Base-by-base conservation (phyloP, 495 filamentous ascomycete genomes). In the Hyphodiscus hymeniophilus region DNA sequence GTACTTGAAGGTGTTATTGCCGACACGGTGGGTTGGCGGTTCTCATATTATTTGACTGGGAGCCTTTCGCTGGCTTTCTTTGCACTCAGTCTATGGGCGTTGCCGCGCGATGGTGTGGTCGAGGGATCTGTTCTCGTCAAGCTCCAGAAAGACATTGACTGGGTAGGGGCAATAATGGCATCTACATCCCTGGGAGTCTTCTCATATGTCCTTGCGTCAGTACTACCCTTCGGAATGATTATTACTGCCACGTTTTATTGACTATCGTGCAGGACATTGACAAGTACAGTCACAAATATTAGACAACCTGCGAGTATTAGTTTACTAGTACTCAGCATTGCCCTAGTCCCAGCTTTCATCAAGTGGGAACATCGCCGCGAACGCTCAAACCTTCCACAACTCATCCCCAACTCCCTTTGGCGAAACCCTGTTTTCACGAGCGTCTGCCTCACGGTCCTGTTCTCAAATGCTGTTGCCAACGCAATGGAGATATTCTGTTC, bases 351-450 rank as follows among this genome's bases (percentile, higher is more conserved):
- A 0, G 58, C 53, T 0, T 81, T 80, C 51, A 48, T 66, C 15
- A 45, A 54, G 1, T 78, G 74, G 75, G 66, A 73, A 60, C 54
- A 61, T 31, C 54, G 59, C 31, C 68, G 66, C 39, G 74, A 70
- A 34, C 58, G 60, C 38, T 51, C 38, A 2, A 58, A 61, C 4
- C 62, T 63, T 21, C 64, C 72, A 10, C 73, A 71, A 11, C 49
- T 81, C 31, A 76, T 81, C 2, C 76, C 76, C 0, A 81, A 77
- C 57, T 63, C 63, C 0, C 45, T 80, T 1, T 80, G 76, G 76
- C 65, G 61, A 22, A 76, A 75, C 30, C 48, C 51, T 0, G 60
- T 65, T 0, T 80, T 79, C 43, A 63, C 72, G 0, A 69, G 50
- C 16, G 67, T 72, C 3, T 79, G 74, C 51, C 40, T 75, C 12